Base-by-base conservation (phyloP, 306 rosid species). In the Cicer bijugum region DNA sequence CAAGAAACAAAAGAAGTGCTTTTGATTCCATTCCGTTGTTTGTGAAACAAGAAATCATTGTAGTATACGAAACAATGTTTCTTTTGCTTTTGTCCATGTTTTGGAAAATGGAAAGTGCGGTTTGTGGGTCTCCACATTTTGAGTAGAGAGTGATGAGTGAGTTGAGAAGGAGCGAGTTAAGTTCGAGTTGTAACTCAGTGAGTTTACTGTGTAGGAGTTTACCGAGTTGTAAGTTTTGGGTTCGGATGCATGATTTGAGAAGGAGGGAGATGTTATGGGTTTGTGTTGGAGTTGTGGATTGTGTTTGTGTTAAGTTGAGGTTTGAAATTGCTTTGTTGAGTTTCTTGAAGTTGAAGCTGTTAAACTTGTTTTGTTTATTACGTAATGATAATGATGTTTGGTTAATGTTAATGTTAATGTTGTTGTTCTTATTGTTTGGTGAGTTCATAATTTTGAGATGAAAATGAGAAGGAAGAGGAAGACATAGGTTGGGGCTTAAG, bases 111-210 rank as follows among this genome's bases (percentile, higher is more conserved):
- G 79, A 39, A 7, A 77, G 69, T 0, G 89, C 91, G 43, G 35
- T 75, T 1, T 55, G 46, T 60, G 76, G 52, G 19, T 81, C 82
- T 15, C 89, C 88, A 23, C 60, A 83, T 73, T 86, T 86, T 0
- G 93, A 89, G 77, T 89, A 85, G 78, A 89, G 85, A 71, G 72
- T 83, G 51, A 88, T 88, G 6, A 88, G 81, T 0, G 93, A 86
- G 81, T 89, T 89, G 67, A 84, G 72, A 11, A 84, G 81, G 62
- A 81, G 44, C 0, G 91, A 77, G 72, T 85, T 82, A 33, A 85
- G 84, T 8, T 9, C 16, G 60, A 89, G 85, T 12, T 28, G 8
- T 0, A 89, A 86, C 3, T 60, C 71, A 37, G 52, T 55, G 72
- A 85, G 73, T 12, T 80, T 84, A 9, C 11, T 60, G 75, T 89